Conservation (phyloP, 179 eudicot species). For the Pouteria campechiana region DNA sequence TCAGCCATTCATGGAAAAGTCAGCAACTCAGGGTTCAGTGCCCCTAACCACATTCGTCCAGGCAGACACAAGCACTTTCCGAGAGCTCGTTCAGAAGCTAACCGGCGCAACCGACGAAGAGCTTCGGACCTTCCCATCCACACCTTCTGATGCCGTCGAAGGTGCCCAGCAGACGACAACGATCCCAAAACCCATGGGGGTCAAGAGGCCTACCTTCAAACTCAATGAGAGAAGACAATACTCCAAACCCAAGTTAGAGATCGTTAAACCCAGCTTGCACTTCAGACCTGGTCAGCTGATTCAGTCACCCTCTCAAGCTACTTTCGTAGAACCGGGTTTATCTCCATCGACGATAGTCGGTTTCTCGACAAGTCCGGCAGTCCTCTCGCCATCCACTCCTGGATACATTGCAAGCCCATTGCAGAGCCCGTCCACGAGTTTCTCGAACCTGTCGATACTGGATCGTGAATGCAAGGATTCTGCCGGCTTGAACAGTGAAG, state of each 20-base stretch:
- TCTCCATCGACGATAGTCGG: not conserved
- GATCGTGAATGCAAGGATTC: conserved; percentile 5
- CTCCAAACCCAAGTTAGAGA: conserved; percentile 23
- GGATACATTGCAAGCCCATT: conserved; percentile 14
- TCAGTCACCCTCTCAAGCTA: not conserved
- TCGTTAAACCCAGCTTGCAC: conserved; percentile 13
- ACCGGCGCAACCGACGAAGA: conserved; percentile 17
- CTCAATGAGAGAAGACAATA: conserved; percentile 32
- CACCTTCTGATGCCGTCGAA: conserved; percentile 6
- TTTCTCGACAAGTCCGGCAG: conserved; percentile 4
- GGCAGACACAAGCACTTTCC: conserved; percentile 17
- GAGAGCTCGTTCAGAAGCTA: conserved; percentile 25
- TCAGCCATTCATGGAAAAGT: no score
- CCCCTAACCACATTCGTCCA: conserved; percentile 21
- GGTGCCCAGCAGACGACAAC: conserved; percentile 7
- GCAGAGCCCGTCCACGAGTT: conserved; percentile 17
- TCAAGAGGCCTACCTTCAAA: conserved; percentile 21
- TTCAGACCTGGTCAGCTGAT: conserved; percentile 10
- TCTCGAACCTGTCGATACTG: conserved; percentile 15
- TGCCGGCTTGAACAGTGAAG: conserved; percentile 12
- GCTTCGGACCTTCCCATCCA: no score
- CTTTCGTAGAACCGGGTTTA: not conserved
- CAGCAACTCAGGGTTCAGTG: no score
- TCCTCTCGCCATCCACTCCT: conserved; percentile 9
- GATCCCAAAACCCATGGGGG: conserved; percentile 2